Base-by-base conservation (phyloP, 1,284 basidiomycete species). In the Hemileia vastatrix region DNA sequence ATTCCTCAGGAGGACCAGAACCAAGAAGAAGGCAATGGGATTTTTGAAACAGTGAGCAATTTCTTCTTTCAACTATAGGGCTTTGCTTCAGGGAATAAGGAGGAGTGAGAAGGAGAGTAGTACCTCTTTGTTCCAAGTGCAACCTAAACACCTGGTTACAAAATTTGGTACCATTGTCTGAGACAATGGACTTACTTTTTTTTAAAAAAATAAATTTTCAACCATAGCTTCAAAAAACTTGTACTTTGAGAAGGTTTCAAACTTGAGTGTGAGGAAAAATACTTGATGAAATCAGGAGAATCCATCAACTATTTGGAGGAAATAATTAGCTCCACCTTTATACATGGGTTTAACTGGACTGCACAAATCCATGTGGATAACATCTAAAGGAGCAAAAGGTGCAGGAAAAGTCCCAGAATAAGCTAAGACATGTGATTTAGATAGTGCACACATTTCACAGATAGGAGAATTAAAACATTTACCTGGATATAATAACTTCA, bases 361-460 rank as follows among this genome's bases (percentile, higher is more conserved):
- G 44, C 57, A 53, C 9, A 60, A 40, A 40, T 60, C 58, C 50
- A 53, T 61, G 44, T 61, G 58, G 11, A 54, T n/a, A 9, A 43
- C 43, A 9, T 47, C 51, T 5, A 61, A 27, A 2, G 44, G 27
- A 4, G 19, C 9, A 27, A 13, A 15, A 32, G 52, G 44, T 0
- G 9, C 47, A 8, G 59, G 43, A 40, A 61, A 48, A 9, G 4
- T 4, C 1, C 52, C 45, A 13, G 13, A 1, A 23, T 54, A 61
- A 0, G 51, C 19, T 44, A 47, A 43, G 13, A 18, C 9, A 24
- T 54, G 51, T 44, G 48, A 36, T 49, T 61, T 61, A 6, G 57
- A 23, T 4, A n/a, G 27, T 48, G 33, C 27, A 21, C 55, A 57
- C 4, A n/a, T 31, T 5, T 33, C 27, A 31, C 45, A 57, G 1